phyloP scores from a whole-genome alignment of 306 rosid genomes.

The Medicago arabica region DNA sequence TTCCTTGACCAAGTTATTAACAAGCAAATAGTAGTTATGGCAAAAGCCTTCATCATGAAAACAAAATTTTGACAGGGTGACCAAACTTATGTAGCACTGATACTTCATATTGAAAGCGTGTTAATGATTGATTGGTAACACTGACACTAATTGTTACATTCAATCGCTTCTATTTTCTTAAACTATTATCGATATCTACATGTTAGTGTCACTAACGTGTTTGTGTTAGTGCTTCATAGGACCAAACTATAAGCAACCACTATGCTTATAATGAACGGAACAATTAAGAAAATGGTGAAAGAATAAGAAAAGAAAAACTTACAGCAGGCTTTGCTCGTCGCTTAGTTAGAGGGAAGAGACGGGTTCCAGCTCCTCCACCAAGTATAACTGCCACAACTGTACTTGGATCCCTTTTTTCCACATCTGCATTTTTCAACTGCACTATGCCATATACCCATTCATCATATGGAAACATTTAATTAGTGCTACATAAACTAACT shows the following conservation, averaged over 20 bases:
- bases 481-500: not conserved
- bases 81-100: not conserved
- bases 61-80: not conserved
- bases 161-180: not conserved
- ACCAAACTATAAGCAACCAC: not conserved
- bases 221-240: not conserved
- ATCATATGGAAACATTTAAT: slow-evolving; percentile 33
- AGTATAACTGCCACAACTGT: slow-evolving; percentile 85
- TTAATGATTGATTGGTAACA: not conserved
- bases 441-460: slow-evolving; percentile 42
- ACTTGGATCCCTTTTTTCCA: slow-evolving; percentile 64
- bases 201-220: not conserved
- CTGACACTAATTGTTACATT: not conserved
- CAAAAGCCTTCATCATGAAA: not conserved
- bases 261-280: too few relatives aligned
- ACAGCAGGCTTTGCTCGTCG: slow-evolving; percentile 96
- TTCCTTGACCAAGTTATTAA: not conserved
- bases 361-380: slow-evolving; percentile 99
- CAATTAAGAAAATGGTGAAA: not conserved
- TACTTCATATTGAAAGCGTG: not conserved
- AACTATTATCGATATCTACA: not conserved
- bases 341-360: slow-evolving; percentile 93
- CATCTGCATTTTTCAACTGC: slow-evolving; percentile 70
- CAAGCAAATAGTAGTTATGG: not conserved
- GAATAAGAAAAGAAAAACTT: slow-evolving; percentile 43